Evolutionary conservation across 495 filamentous ascomycete genomes (phyloP).

Genomic region (Penicillium lagena): DNA sequence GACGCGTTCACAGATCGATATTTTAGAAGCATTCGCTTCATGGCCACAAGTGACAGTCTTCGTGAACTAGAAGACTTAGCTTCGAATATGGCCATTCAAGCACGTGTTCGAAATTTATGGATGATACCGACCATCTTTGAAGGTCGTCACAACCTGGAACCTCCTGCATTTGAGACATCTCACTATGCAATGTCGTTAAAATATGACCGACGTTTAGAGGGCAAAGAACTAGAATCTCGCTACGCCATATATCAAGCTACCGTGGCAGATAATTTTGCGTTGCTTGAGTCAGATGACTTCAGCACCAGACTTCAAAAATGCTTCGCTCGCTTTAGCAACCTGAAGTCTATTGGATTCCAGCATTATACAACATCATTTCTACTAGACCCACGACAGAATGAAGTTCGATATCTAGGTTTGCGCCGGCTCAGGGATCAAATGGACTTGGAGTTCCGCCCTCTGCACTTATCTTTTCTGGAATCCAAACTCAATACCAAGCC

Average conservation of each 20-base stretch:
- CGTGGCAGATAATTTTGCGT: conserved; percentile 4
- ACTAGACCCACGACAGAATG: conserved; percentile 5
- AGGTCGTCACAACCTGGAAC: neutral
- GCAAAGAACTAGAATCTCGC: conserved; percentile 8
- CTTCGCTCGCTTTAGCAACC: conserved; percentile 3
- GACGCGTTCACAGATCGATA: neutral
- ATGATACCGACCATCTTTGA: conserved; percentile 2
- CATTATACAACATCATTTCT: conserved; percentile 8
- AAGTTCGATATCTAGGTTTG: conserved; percentile 6
- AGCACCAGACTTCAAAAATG: conserved; percentile 4
- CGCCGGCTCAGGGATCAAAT: conserved; percentile 3
- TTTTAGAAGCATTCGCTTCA: conserved; percentile 1
- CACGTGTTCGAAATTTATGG: neutral
- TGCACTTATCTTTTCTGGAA: no score
- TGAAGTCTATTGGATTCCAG: conserved; percentile 5
- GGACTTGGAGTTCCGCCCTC: neutral
- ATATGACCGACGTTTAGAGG: conserved; percentile 7
- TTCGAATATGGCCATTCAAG: neutral
- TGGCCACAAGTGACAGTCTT: conserved; percentile 1
- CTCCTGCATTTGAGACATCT: no score
- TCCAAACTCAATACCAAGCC: neutral
- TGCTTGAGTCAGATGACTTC: conserved; percentile 8
- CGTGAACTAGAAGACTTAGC: neutral
- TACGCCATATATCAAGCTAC: conserved; percentile 5
- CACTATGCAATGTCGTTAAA: conserved; percentile 6